A percentile compares a stretch with the other conserved stretches of the same genome.
phyloP scores from a whole-genome alignment of 2,329 filamentous ascomycete species.

The Fusarium sambucinum region DNA sequence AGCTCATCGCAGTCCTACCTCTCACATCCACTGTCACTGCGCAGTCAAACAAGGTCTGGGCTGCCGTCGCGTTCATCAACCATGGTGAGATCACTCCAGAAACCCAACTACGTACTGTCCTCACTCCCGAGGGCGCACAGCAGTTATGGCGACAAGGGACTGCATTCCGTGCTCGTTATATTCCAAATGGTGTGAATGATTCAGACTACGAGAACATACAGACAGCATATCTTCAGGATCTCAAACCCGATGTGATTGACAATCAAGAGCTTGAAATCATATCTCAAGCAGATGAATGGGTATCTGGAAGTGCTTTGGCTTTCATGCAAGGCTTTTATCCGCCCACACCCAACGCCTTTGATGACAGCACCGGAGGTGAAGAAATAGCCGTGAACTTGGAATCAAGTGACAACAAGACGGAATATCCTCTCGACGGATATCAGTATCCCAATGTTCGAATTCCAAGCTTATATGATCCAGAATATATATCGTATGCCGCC shows the following conservation, averaged over 20 bases:
- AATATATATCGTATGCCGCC: conserved; percentile 59
- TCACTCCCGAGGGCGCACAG: conserved; percentile 67
- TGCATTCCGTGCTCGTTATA: conserved; percentile 63
- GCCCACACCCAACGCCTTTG: conserved; percentile 63
- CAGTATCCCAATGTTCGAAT: conserved; percentile 79
- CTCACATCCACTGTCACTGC: conserved; percentile 48
- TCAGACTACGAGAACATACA: conserved; percentile 46
- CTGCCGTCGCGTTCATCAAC: conserved; percentile 61
- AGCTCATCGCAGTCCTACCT: conserved; percentile 21
- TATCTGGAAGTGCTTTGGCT: conserved; percentile 77
- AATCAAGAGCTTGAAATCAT: conserved; percentile 60
- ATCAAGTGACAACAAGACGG: conserved; percentile 60
- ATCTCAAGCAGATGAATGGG: conserved; percentile 57
- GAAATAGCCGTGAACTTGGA: conserved; percentile 58
- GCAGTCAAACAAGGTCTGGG: conserved; percentile 61
- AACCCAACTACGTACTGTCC: conserved; percentile 47
- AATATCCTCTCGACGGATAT: conserved; percentile 80
- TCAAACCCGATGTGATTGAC: conserved; percentile 61
- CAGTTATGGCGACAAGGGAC: conserved; percentile 64
- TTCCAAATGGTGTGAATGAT: conserved; percentile 48
- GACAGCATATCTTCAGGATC: conserved; percentile 56
- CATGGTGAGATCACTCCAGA: conserved; percentile 66
- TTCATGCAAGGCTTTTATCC: conserved; percentile 91
- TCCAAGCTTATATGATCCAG: conserved; percentile 59
- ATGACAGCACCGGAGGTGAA: conserved; percentile 45